Evolutionary conservation across 495 filamentous ascomycete species (phyloP), one percentile per base, ranked within the genome.

Genomic region (Penicillium desertorum): DNA sequence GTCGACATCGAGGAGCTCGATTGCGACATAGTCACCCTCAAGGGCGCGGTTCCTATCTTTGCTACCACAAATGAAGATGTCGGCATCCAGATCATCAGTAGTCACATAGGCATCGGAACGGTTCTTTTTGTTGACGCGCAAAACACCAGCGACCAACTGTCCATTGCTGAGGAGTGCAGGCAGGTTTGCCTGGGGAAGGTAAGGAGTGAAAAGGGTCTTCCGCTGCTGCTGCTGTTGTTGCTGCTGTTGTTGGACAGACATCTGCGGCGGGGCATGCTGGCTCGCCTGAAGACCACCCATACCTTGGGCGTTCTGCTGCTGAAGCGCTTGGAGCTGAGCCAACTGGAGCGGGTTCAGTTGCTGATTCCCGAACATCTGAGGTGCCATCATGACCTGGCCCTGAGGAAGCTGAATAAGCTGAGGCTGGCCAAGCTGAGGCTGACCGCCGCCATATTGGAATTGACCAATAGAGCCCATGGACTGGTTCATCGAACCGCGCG

Each of bases 111-210:
- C 94, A 71, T 98, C 95, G 61, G 94, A 98, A 39, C 94, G 85
- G 69, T 98, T 98, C 81, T 98, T 98, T 79, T 98, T 98, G 81
- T 98, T 98, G 54, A 98, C 94, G 44, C 94, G 88, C 41, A 98
- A 87, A 63, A 97, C 91, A 79, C 94, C 94, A 47, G 94, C 90
- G 37, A 98, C 94, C 45, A 98, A 85, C 68, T 96, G 91, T 14
- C 93, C 94, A 61, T 98, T 91, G 62, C 85, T 84, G 54, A 98
- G 82, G 30, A 98, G 81, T 27, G 92, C 94, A 42, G 94, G 94
- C 17, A 98, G 79, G 44, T 88, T 96, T 22, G 95, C 95, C 70
- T 98, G 94, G 6, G 94, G 95, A 37, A 98, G 81, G 65, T 98
- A 98, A 58, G 95, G 94, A 64, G 94, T 98, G 78, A 98, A 98